These are phyloP conservation scores for Penicillium manginii DNA, from an alignment of 495 filamentous ascomycete genomes.

Conservation along the genomic window DNA sequence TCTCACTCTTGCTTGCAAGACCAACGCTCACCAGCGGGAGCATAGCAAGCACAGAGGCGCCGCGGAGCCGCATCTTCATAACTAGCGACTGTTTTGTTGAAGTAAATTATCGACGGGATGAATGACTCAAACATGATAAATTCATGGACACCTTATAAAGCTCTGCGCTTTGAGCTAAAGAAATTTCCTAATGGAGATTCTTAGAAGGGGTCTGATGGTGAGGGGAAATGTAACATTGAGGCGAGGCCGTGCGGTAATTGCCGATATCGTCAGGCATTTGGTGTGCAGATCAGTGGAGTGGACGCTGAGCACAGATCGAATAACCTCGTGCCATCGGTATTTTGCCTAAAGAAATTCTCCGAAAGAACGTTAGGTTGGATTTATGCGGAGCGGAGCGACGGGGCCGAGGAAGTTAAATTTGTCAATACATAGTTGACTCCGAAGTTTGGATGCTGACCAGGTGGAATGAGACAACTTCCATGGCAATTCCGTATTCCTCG, in stretches of 20 bases:
- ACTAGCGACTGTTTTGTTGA: not conserved
- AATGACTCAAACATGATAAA: too few relatives aligned
- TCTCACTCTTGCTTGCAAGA: not conserved
- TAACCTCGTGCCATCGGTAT: constrained; percentile 5
- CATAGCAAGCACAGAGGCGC: not conserved
- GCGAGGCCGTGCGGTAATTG: constrained; percentile 4
- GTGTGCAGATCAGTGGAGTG: not conserved
- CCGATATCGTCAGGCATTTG: constrained; percentile 3
- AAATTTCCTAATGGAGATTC: not conserved
- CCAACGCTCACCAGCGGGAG: not conserved
- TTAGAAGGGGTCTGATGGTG: constrained; percentile 7
- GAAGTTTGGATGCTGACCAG: too few relatives aligned
- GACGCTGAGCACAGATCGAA: not conserved
- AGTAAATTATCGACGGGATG: too few relatives aligned
- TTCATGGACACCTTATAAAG: too few relatives aligned
- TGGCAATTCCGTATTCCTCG: too few relatives aligned
- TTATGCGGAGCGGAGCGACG: too few relatives aligned
- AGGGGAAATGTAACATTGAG: constrained; percentile 22
- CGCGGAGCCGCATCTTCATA: not conserved
- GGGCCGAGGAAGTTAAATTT: too few relatives aligned
- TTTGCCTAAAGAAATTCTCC: constrained; percentile 13
- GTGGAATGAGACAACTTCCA: too few relatives aligned
- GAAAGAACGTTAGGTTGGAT: not conserved
- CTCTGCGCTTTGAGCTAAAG: too few relatives aligned
- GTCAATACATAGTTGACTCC: too few relatives aligned